Base-by-base conservation (phyloP, 108 stramenopile species). In the Pseudonitzschia delicatissima region DNA sequence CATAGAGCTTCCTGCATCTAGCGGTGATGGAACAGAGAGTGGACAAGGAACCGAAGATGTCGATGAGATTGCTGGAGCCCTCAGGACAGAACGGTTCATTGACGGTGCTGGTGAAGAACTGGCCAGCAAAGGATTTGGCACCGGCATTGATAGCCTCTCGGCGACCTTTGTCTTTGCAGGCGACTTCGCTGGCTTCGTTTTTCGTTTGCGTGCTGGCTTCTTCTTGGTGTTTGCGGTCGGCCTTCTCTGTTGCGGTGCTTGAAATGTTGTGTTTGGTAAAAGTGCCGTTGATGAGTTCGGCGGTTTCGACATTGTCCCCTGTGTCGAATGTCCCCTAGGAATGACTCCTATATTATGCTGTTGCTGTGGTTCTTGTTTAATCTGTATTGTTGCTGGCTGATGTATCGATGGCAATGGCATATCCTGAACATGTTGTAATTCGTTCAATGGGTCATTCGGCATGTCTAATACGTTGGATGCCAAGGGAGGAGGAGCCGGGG, bases 11-110 rank as follows among this genome's bases (percentile, higher is more conserved):
- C 35, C 60, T 42, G 34, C 17, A 18, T 40, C 58, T 25, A 64
- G 39, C 29, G 40, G 64, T 23, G 73, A 57, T 40, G 80, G 70
- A 17, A 78, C 72, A 20, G 85, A 72, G 21, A 86, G 66, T 20
- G 88, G 88, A 57, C 86, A 85, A 17, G 88, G 86, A 21, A 90
- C 88, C 6, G 80, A 62, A 5, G 80, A 62, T 9, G 50, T 8
- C n/a, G 37, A 31, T 0, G 55, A n/a, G 12, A 26, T 7, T 2
- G 51, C 25, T 6, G 70, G 36, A 31, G 18, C 50, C 25, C 20
- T 25, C 42, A 27, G 17, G 2, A 50, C 58, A 26, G 34, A 36
- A 50, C 9, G 53, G n/a, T 55, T 55, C 11, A 55, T 33, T 33
- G 53, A 55, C 31, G 53, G 26, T 7, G 40, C 23, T 31, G 26